phyloP scores from a whole-genome alignment of 2,329 filamentous ascomycete genomes.

The Alternaria triticimaculans region DNA sequence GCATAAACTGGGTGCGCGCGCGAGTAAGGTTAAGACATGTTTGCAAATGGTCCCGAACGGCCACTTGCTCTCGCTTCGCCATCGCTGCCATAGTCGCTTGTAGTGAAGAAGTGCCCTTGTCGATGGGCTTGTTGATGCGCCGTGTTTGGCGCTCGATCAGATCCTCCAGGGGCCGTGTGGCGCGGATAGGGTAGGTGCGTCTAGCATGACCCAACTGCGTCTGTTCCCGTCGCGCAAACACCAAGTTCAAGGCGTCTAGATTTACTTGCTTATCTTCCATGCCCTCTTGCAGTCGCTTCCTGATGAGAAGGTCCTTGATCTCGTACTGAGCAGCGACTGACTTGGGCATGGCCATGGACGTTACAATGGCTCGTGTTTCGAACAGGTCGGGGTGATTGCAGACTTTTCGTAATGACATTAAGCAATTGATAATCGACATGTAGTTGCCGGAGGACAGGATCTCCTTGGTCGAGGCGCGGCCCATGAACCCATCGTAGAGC shows the following conservation, averaged over 20 bases:
- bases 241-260: constrained; percentile 78
- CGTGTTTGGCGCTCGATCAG: constrained; percentile 74
- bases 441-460: constrained; percentile 94
- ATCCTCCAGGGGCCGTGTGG: constrained; percentile 72
- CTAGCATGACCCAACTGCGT: constrained; percentile 60
- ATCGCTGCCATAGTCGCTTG: constrained; percentile 74
- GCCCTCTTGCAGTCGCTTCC: constrained; percentile 67
- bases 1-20: constrained; percentile 77
- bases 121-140: constrained; percentile 57
- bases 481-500: constrained; percentile 95
- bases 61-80: constrained; percentile 69
- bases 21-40: constrained; percentile 82
- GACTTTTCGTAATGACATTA: constrained; percentile 97
- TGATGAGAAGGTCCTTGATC: constrained; percentile 73
- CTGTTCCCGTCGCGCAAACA: constrained; percentile 72
- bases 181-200: constrained; percentile 59
- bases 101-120: constrained; percentile 66
- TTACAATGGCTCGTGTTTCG: constrained; percentile 94
- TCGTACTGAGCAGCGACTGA: constrained; percentile 79
- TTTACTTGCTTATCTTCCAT: constrained; percentile 70
- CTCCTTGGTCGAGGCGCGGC: constrained; percentile 84
- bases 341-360: constrained; percentile 88
- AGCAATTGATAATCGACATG: constrained; percentile 95
- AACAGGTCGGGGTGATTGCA: constrained; percentile 99
- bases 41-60: constrained; percentile 76